Evolutionary conservation across 441 rosid species (phyloP), one percentile per base, ranked within the genome.

Genomic region (Mallotus repandus): DNA sequence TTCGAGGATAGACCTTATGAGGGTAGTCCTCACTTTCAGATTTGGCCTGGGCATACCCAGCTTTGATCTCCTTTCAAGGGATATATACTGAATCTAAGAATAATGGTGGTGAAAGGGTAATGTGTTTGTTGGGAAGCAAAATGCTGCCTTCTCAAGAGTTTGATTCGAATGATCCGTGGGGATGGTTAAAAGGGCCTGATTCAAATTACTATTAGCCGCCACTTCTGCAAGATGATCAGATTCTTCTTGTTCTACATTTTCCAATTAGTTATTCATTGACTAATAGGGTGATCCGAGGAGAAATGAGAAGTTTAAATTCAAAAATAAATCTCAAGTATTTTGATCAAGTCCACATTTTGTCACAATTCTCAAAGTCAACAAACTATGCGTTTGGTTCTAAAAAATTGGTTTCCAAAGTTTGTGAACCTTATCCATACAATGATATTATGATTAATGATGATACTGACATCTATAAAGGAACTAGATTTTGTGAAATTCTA

Each of bases 181-280:
- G 81, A 76, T 90, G 96, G 97, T 76, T 83, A 71, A 83, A 89
- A 57, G 86, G 81, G 74, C 77, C 80, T 38, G 87, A 77, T 74
- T 76, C 81, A 7, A 77, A 77, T 53, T 63, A 75, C 55, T 80
- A 79, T 19, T 81, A 86, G 60, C 89, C 88, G 18, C 93, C 93
- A 41, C 89, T 91, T 55, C 73, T 92, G 65, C 93, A 91, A 76
- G 97, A 94, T 38, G 98, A 94, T 85, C 88, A 81, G 76, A 94
- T 94, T 68, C 64, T 89, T 29, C 87, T 94, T 2, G 66, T 84
- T 75, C 85, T 91, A 72, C 90, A 68, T 12, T 88, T 78, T 72
- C 96, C 96, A 9, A 83, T 71, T 79, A 79, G 66, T 32, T 85
- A 89, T 79, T 83, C 87, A 2, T 71, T 91, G 74, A 88, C 92